phyloP scores from a whole-genome alignment of 2,329 filamentous ascomycete genomes.

The Torrubiella hemipterigena region DNA sequence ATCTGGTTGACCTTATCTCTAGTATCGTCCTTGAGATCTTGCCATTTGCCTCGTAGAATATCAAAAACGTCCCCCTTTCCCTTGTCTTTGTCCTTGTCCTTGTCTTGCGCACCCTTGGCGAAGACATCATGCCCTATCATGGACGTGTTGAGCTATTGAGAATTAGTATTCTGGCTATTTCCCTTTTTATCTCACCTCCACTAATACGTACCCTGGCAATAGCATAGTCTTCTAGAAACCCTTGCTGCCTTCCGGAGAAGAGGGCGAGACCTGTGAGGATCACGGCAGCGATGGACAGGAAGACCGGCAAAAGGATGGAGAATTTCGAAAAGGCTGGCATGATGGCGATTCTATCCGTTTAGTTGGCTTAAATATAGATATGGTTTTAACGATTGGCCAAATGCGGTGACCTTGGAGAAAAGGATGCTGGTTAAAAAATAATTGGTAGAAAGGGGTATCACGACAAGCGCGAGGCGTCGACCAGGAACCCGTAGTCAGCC shows the following conservation, averaged over 20 bases:
- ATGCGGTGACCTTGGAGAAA: too few relatives aligned
- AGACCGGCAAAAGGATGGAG: not conserved
- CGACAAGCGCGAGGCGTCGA: too few relatives aligned
- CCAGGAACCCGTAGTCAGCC: too few relatives aligned
- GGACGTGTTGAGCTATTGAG: slow-evolving; percentile 2
- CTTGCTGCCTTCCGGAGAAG: slow-evolving; percentile 1
- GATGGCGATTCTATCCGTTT: not conserved
- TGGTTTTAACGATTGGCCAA: too few relatives aligned
- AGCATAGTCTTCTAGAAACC: slow-evolving; percentile 4
- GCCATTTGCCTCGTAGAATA: slow-evolving; percentile 1
- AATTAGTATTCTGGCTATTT: too few relatives aligned
- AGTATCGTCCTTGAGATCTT: slow-evolving; percentile 8
- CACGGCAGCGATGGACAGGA: slow-evolving; percentile 1
- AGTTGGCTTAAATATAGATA: too few relatives aligned
- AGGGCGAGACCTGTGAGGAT: slow-evolving; percentile 2
- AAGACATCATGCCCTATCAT: slow-evolving; percentile 1
- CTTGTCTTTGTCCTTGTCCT: not conserved
- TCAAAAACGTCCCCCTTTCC: not conserved
- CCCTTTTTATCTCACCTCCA: not conserved
- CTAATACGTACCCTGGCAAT: not conserved
- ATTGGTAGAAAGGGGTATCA: too few relatives aligned
- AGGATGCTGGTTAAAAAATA: too few relatives aligned
- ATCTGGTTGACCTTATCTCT: slow-evolving; percentile 23
- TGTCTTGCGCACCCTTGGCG: too few relatives aligned
- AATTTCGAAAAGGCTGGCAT: not conserved